phyloP scores from a whole-genome alignment of 78 protist species.

The Cavenderia fasciculata region DNA sequence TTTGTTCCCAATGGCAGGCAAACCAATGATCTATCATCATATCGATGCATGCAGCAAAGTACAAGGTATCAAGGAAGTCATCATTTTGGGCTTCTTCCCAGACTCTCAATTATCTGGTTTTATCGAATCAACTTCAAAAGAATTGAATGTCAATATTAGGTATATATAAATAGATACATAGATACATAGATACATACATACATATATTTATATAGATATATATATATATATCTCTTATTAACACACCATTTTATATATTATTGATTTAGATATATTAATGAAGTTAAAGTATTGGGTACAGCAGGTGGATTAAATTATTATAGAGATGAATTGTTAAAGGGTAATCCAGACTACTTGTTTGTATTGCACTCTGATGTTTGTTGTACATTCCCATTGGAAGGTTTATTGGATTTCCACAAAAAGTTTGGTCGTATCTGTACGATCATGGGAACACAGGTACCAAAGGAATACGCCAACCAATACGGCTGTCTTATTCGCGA shows the following conservation, averaged over 20 bases:
- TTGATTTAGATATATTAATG: constrained; percentile 65
- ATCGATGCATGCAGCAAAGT: constrained; percentile 45
- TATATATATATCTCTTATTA: neutral
- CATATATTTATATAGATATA: constrained; percentile 7
- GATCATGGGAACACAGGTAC: constrained; percentile 49
- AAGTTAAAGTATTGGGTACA: constrained; percentile 77
- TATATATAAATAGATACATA: neutral
- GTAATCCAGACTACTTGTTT: constrained; percentile 54
- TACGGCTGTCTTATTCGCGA: constrained; percentile 76
- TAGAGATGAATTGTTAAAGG: constrained; percentile 17
- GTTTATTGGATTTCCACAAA: constrained; percentile 23
- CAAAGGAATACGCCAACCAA: constrained; percentile 52
- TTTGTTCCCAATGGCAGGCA: constrained; percentile 84
- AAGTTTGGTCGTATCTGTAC: constrained; percentile 8
- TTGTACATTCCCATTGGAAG: constrained; percentile 75
- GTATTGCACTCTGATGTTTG: constrained; percentile 73
- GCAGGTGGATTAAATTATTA: constrained; percentile 81
- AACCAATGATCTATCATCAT: constrained; percentile 84
- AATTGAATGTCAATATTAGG: constrained; percentile 55
- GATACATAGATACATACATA: too few relatives aligned
- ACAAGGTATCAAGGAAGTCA: constrained; percentile 39
- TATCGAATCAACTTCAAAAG: constrained; percentile 1
- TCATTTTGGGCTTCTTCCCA: constrained; percentile 77
- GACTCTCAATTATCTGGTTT: constrained; percentile 12
- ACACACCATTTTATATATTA: neutral